These are phyloP conservation scores for Clonostachys solani DNA, from an alignment of 2,329 filamentous ascomycete species.

Conservation along the genomic window DNA sequence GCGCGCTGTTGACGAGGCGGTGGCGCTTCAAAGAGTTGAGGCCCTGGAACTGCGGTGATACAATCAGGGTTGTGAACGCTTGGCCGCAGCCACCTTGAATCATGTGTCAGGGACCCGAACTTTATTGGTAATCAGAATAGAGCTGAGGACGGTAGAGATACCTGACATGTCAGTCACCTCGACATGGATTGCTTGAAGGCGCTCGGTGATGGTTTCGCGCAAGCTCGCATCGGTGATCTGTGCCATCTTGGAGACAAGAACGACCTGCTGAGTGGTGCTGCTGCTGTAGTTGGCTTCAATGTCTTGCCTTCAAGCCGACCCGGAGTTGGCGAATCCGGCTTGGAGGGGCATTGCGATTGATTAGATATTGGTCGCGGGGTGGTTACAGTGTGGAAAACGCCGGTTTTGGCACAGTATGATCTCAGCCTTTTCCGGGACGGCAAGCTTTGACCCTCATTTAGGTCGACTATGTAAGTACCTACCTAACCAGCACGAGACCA, in stretches of 20 bases:
- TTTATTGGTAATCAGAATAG: conserved; percentile 1
- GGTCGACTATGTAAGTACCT: not conserved
- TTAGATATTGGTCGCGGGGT: conserved; percentile 19
- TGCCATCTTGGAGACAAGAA: too few relatives aligned
- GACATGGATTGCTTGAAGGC: conserved; percentile 72
- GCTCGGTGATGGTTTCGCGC: conserved; percentile 62
- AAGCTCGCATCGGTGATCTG: conserved; percentile 72
- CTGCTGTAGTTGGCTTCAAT: too few relatives aligned
- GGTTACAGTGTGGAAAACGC: not conserved
- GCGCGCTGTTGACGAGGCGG: conserved; percentile 75
- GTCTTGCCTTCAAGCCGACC: too few relatives aligned
- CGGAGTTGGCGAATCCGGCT: too few relatives aligned
- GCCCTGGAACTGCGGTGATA: conserved; percentile 64
- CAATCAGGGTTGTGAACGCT: conserved; percentile 54
- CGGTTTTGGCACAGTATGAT: conserved; percentile 21
- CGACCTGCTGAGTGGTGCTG: too few relatives aligned
- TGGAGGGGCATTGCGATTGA: conserved; percentile 23
- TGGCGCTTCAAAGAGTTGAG: conserved; percentile 80
- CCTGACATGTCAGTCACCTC: conserved; percentile 91
- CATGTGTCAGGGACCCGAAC: not conserved
- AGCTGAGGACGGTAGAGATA: conserved; percentile 32
- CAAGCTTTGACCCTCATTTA: not conserved
- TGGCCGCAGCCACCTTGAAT: conserved; percentile 56
- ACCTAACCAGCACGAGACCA: not conserved
- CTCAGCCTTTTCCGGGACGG: conserved; percentile 14